Base-by-base conservation (phyloP, 179 eudicot genomes). In the Amaranthus tricolor region DNA sequence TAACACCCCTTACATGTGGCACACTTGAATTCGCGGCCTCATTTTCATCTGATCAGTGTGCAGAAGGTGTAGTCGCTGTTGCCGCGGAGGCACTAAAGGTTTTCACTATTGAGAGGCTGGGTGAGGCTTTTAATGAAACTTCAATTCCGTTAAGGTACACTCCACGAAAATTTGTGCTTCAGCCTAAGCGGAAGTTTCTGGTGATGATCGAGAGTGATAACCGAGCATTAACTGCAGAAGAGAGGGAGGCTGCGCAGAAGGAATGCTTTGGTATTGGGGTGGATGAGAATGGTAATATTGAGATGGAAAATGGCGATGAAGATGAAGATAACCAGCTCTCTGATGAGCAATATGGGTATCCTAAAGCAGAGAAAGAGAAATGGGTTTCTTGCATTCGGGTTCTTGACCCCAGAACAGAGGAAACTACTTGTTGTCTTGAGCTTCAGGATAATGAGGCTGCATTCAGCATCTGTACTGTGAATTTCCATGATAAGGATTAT, bases 331-430 rank as follows among this genome's bases (percentile, higher is more conserved):
- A 87, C 83, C 95, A 90, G n/a, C 90, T 91, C 16, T 88, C 96
- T 44, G 98, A 96, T 80, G 99, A 96, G 83, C 99, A 96, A 66
- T 96, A 88, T 73, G 98, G 99, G 67, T 96, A 93, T 74, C 99
- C 98, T 11, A 96, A 90, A 73, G 83, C 91, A 21, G 98, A 93
- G 77, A 86, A 94, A 24, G 90, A 85, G 51, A 91, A 81, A 80
- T 93, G 99, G 99, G 99, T 89, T 74, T 96, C 99, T 72, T 96
- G 99, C 85, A 88, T 96, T 74, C 86, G 99, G 75, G 96, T 93
- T 80, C 91, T 96, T 66, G 99, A 96, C 70, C 98, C 99, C 40
- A 91, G 83, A 83, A 85, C 91, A 54, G 81, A 87, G 20, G 86
- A 82, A 53, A 93, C 98, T 21, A 82, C 93, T 9, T 96, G 98